Evolutionary conservation across 257 asterid species (phyloP).

Genomic region (Scutellaria barbata): DNA sequence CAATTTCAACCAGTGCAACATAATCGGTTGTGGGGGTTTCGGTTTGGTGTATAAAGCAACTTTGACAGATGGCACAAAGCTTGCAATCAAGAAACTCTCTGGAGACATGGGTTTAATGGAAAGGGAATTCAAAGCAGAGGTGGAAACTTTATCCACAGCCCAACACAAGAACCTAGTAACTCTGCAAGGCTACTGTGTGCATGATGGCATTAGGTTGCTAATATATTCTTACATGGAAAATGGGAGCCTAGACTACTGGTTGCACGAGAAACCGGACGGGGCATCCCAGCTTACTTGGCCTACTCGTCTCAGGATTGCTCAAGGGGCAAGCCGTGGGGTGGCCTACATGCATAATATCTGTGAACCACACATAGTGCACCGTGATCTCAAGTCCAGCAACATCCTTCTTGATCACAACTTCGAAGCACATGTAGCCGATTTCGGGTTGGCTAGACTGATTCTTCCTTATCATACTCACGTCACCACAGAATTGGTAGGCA

Average conservation of each 20-base stretch:
- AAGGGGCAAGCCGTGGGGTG: constrained; percentile 79
- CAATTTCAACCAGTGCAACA: constrained; percentile 84
- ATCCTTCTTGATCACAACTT: constrained; percentile 85
- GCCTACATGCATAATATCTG: constrained; percentile 94
- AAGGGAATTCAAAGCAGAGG: constrained; percentile 95
- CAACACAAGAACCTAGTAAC: constrained; percentile 86
- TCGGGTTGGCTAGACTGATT: constrained; percentile 85
- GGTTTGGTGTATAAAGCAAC: constrained; percentile 94
- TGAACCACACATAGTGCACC: constrained; percentile 95
- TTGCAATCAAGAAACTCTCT: constrained; percentile 92
- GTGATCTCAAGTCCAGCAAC: constrained; percentile 93
- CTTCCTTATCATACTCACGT: constrained; percentile 91
- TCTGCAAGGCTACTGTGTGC: constrained; percentile 89
- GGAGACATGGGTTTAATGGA: constrained; percentile 98
- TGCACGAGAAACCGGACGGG: constrained; percentile 89
- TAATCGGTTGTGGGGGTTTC: constrained; percentile 95
- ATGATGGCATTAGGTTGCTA: constrained; percentile 79
- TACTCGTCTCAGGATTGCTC: constrained; percentile 69
- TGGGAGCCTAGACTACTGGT: constrained; percentile 94
- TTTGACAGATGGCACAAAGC: constrained; percentile 64
- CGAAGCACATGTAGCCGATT: constrained; percentile 93
- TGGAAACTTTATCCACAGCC: constrained; percentile 92
- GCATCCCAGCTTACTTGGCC: constrained; percentile 86
- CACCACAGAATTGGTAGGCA: constrained; percentile 94
- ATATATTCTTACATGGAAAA: constrained; percentile 92